Percentiles rank a stretch among this genome's conserved stretches.
phyloP scores from a whole-genome alignment of 2,329 filamentous ascomycete species.

The Aspergillus udagawae region DNA sequence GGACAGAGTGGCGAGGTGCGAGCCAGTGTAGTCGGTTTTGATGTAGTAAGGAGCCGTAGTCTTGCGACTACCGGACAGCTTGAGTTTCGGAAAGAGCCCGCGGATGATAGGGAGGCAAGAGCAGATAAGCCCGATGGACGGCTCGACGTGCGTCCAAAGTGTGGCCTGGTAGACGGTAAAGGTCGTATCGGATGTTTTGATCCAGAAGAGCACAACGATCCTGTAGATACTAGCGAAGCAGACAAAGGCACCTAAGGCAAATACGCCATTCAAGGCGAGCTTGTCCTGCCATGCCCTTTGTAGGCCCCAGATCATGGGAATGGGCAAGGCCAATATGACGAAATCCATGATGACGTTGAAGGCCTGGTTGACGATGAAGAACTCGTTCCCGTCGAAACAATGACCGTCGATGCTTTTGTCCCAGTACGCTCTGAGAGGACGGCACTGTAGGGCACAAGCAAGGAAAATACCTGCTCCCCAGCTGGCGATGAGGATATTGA shows the following conservation, averaged over 20 bases:
- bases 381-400: constrained; percentile 24
- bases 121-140: constrained; percentile 31
- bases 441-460: constrained; percentile 30
- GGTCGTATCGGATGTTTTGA: constrained; percentile 24
- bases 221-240: constrained; percentile 36
- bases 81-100: constrained; percentile 28
- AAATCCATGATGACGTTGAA: constrained; percentile 34
- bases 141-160: constrained; percentile 35
- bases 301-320: constrained; percentile 34
- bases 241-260: constrained; percentile 28
- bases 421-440: constrained; percentile 29
- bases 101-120: constrained; percentile 34
- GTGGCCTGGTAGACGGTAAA: constrained; percentile 33
- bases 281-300: constrained; percentile 34
- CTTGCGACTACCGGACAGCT: constrained; percentile 17
- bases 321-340: constrained; percentile 25
- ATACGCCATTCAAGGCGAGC: constrained; percentile 30
- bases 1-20: constrained; percentile 19
- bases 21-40: constrained; percentile 22
- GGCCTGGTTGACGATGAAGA: constrained; percentile 32
- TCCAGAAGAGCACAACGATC: constrained; percentile 33
- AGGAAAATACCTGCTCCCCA: constrained; percentile 30
- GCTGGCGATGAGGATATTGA: constrained; percentile 17
- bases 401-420: constrained; percentile 22
- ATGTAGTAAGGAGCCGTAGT: constrained; percentile 22